These are phyloP conservation scores for Cyberlindnera maritima DNA, from an alignment of 805 yeast genomes.

Conservation along the genomic window DNA sequence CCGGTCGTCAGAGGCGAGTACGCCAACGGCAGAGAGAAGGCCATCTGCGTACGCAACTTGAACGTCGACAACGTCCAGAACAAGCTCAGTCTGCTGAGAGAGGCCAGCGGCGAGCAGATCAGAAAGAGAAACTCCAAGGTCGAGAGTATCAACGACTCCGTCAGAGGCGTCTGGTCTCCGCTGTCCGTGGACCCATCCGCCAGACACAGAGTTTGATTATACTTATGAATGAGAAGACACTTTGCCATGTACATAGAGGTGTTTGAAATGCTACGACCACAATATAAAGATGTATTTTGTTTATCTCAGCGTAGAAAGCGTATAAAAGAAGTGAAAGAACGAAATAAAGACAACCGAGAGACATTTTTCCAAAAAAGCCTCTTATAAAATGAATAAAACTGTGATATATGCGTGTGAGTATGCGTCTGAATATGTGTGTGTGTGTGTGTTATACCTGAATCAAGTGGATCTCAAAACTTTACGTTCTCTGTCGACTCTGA, in stretches of 20 bases:
- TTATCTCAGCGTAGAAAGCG: no score
- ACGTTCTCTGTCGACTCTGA: slow-evolving; percentile 28
- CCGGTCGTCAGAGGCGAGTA: slow-evolving; percentile 70
- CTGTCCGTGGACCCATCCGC: slow-evolving; percentile 63
- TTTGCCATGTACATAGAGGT: background rate
- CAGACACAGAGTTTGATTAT: slow-evolving; percentile 38
- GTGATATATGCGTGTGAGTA: background rate
- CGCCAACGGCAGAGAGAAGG: slow-evolving; percentile 43
- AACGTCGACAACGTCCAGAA: slow-evolving; percentile 57
- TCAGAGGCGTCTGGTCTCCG: slow-evolving; percentile 98
- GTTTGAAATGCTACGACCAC: background rate
- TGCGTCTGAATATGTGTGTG: background rate
- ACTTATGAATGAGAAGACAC: no score
- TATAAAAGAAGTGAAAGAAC: background rate
- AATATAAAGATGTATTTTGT: no score
- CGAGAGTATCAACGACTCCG: slow-evolving; percentile 72
- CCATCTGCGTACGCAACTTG: slow-evolving; percentile 76
- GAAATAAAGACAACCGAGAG: background rate
- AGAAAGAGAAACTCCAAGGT: slow-evolving; percentile 73
- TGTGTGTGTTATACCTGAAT: background rate
- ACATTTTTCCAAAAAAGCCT: background rate
- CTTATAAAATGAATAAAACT: background rate
- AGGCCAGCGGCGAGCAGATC: slow-evolving; percentile 64
- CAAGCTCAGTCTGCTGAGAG: slow-evolving; percentile 61
- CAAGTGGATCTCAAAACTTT: slow-evolving; percentile 14